Evolutionary conservation across 805 yeast species (phyloP).

Genomic region (Candida adriatica): DNA sequence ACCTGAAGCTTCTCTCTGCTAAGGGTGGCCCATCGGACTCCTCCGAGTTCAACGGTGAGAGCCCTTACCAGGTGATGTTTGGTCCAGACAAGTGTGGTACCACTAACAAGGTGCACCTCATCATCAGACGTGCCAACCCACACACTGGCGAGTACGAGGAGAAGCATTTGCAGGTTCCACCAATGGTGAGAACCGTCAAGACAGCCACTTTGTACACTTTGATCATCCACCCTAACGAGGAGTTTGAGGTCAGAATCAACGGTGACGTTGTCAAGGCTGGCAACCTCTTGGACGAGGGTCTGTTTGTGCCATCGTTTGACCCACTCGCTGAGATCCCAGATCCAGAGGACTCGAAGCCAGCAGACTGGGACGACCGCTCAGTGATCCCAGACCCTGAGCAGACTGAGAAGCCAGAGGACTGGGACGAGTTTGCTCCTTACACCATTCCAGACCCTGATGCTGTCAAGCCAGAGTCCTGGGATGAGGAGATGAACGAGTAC

Average conservation of each 20-base stretch:
- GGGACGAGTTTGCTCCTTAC: conserved; percentile 69
- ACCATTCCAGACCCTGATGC: conserved; percentile 63
- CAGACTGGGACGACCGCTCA: conserved; percentile 72
- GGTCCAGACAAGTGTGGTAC: conserved; percentile 92
- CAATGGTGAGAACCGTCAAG: conserved; percentile 44
- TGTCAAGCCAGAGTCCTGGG: conserved; percentile 73
- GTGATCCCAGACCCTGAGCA: conserved; percentile 61
- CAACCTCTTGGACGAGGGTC: conserved; percentile 45
- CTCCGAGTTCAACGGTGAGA: conserved; percentile 48
- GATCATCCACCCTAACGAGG: conserved; percentile 55
- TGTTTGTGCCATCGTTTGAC: conserved; percentile 57
- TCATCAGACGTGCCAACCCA: conserved; percentile 54
- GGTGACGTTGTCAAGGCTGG: conserved; percentile 73
- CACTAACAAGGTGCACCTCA: conserved; percentile 74
- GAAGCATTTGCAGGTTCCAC: conserved; percentile 61
- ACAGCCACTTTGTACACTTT: conserved; percentile 71
- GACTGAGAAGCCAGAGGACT: conserved; percentile 69
- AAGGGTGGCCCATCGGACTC: conserved; percentile 30
- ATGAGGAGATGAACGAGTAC: conserved; percentile 49
- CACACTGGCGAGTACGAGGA: conserved; percentile 53
- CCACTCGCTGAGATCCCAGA: conserved; percentile 63
- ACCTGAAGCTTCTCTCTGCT: conserved; percentile 61
- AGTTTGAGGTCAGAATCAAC: conserved; percentile 74
- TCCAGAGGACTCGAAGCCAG: conserved; percentile 56
- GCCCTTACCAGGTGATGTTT: conserved; percentile 84